Evolutionary conservation across 495 filamentous ascomycete species (phyloP).

Genomic region (Neurospora sp.): DNA sequence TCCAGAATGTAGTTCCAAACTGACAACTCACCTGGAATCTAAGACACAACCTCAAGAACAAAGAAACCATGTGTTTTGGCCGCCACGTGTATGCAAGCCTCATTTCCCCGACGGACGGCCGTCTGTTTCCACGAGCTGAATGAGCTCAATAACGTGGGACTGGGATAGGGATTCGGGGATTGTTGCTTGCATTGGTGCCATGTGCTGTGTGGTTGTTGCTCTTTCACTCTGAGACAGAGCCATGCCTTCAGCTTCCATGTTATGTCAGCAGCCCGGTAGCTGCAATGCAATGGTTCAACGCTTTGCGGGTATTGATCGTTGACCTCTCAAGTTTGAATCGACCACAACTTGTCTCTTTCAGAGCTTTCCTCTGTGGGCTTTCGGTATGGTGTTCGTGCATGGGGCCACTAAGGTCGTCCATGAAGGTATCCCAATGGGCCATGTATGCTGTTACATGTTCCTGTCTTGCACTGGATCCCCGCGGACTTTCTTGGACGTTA

Average conservation of each 20-base stretch:
- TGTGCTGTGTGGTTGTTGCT: not conserved
- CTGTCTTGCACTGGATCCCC: too few relatives aligned
- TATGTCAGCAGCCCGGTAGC: not conserved
- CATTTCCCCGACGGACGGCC: not conserved
- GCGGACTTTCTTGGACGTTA: too few relatives aligned
- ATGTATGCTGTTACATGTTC: too few relatives aligned
- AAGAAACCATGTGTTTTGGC: not conserved
- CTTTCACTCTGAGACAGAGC: not conserved
- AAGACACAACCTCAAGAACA: not conserved
- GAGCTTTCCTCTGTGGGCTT: too few relatives aligned
- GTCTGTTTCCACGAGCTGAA: not conserved
- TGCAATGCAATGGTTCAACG: too few relatives aligned
- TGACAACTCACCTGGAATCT: not conserved
- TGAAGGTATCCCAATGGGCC: too few relatives aligned
- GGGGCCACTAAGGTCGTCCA: not conserved
- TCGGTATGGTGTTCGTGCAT: not conserved
- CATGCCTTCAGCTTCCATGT: fast-evolving
- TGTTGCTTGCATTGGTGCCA: not conserved
- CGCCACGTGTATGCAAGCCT: not conserved
- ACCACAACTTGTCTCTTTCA: too few relatives aligned
- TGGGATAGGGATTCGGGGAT: not conserved
- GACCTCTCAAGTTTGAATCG: too few relatives aligned
- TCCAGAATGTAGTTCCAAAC: not conserved
- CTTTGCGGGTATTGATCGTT: too few relatives aligned
- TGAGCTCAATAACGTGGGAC: not conserved